Percentiles rank a stretch among this genome's conserved stretches.
phyloP scores from a whole-genome alignment of 768 basidiomycete species.

The Boletus insuetus region DNA sequence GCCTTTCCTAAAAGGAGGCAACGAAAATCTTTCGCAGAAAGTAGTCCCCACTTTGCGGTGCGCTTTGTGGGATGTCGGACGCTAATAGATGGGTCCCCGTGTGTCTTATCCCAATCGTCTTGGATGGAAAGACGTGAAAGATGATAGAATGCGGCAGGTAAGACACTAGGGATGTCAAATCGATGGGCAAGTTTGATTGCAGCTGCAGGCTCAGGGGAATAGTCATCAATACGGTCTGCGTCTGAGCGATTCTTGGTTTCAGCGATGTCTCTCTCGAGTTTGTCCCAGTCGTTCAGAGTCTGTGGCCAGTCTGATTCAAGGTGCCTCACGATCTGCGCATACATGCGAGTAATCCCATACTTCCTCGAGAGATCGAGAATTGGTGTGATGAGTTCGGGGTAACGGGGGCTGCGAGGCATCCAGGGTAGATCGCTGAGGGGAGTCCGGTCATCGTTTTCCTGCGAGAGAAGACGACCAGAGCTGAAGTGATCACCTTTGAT shows the following conservation, averaged over 20 bases:
- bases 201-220: constrained; percentile 20
- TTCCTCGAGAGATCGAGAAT: constrained; percentile 11
- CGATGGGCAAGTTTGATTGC: constrained; percentile 44
- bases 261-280: background rate
- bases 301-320: constrained; percentile 12
- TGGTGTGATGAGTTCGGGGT: background rate
- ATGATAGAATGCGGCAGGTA: constrained; percentile 52
- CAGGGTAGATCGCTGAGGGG: background rate
- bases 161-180: constrained; percentile 37
- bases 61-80: background rate
- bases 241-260: background rate
- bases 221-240: background rate
- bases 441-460: background rate
- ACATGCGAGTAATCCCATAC: constrained; percentile 8
- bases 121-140: constrained; percentile 31
- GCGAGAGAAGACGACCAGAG: background rate
- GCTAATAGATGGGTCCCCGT: background rate
- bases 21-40: constrained; percentile 16
- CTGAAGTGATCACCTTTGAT: constrained; percentile 5
- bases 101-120: constrained; percentile 19
- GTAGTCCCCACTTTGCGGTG: constrained; percentile 15
- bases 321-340: background rate
- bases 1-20: constrained; percentile 17
- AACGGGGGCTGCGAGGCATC: constrained; percentile 1
- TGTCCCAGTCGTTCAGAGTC: constrained; percentile 14